Percentiles rank a stretch among this genome's conserved stretches.
phyloP scores from a whole-genome alignment of 768 basidiomycete species.

The Calvatia gigantea region DNA sequence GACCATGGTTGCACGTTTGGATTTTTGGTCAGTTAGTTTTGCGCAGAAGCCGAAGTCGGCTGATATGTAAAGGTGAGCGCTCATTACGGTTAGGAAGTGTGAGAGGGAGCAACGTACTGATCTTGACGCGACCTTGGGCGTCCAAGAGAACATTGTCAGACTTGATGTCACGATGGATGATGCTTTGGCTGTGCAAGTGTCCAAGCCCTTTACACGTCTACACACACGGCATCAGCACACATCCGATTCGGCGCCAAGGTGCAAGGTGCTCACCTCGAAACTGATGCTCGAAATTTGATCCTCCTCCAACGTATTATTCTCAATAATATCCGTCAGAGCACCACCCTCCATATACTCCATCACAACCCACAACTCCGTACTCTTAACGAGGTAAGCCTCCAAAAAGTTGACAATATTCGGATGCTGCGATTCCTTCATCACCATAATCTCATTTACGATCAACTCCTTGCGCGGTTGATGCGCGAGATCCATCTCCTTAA shows the following conservation, averaged over 20 bases:
- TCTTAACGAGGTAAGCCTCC: conserved; percentile 86
- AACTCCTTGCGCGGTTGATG: conserved; percentile 96
- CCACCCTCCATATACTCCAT: conserved; percentile 99
- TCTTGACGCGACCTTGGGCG: conserved; percentile 90
- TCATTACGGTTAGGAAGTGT: conserved; percentile 5
- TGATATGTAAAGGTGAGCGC: conserved; percentile 25
- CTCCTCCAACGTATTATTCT: conserved; percentile 93
- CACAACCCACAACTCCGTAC: conserved; percentile 91
- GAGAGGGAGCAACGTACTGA: conserved; percentile 60
- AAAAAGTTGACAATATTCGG: conserved; percentile 97
- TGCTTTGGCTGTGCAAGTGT: conserved; percentile 89
- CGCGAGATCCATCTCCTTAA: conserved; percentile 97
- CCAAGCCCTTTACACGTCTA: conserved; percentile 95
- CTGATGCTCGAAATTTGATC: conserved; percentile 93
- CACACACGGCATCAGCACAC: neutral
- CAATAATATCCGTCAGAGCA: conserved; percentile 95
- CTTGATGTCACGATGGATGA: conserved; percentile 97
- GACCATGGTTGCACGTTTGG: conserved; percentile 97
- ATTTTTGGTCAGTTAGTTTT: conserved; percentile 94
- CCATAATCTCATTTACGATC: conserved; percentile 96
- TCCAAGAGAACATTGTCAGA: conserved; percentile 95
- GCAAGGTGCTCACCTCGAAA: conserved; percentile 64
- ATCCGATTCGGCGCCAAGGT: neutral
- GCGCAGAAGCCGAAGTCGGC: conserved; percentile 98
- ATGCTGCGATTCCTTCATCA: conserved; percentile 98